Evolutionary conservation across 345 rosid species (phyloP), one percentile per base, ranked within the genome.

Genomic region (Luvunga scandens): DNA sequence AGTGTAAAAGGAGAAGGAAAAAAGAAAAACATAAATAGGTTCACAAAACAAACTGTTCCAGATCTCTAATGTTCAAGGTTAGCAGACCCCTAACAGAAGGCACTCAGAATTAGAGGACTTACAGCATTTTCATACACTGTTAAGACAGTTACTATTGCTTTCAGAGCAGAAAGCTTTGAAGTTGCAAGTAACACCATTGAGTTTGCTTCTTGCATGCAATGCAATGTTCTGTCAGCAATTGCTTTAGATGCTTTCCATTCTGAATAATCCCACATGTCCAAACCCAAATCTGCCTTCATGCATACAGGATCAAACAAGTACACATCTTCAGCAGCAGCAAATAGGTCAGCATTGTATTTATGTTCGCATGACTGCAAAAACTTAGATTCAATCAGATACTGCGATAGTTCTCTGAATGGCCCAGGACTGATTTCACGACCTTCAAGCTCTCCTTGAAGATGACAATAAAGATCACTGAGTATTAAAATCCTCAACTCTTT

Each of bases 391-490:
- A 82, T 77, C 80, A 95, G 88, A 84, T 80, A 92, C 69, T 89
- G 89, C 67, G 84, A 91, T 80, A 96, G 92, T 83, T 94, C 97
- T 84, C 88, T 92, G 78, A 94, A 96, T 66, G 94, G 94, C 77
- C 98, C 99, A 9, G 90, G 82, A 82, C 87, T 86, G 77, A 91
- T 90, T 71, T 87, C 83, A 83, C 95, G 97, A 78, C 97, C 98
- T 85, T 89, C 93, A 85, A 92, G 89, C 83, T 92, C 94, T 79
- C 99, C 99, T 83, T 87, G 91, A 22, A 96, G 84, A 80, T 92
- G 98, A 86, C 91, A 92, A 77, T 84, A 94, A 60, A 96, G 89
- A 78, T 91, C 97, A 28, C 73, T 89, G 80, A 94, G 86, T 79
- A 96, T 84, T 73, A 94, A 80, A 80, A 74, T 82, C 81, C 84